Evolutionary conservation across 1,284 basidiomycete species (phyloP).

Genomic region (Pyrrhoderma lamaoense): DNA sequence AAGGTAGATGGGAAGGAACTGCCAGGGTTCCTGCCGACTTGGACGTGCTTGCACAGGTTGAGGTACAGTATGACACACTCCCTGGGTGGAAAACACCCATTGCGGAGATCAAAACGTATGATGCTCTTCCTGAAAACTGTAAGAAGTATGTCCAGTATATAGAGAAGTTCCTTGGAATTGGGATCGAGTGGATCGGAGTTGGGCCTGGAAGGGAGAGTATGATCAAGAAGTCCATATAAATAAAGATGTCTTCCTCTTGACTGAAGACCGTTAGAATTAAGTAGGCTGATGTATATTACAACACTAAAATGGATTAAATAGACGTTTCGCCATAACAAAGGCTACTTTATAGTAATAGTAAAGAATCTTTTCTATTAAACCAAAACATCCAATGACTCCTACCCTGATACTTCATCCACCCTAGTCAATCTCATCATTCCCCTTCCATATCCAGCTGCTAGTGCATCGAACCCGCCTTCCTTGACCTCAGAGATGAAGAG

Average conservation of each 20-base stretch:
- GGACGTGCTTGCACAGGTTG: slow-evolving; percentile 71
- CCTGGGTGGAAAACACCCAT: slow-evolving; percentile 92
- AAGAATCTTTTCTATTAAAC: too few relatives aligned
- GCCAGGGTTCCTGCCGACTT: slow-evolving; percentile 87
- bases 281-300: neutral
- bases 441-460: slow-evolving; percentile 75
- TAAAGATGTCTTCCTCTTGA: too few relatives aligned
- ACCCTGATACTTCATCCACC: slow-evolving; percentile 13
- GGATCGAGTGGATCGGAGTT: slow-evolving; percentile 88
- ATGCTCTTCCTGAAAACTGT: slow-evolving; percentile 82
- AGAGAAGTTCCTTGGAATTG: slow-evolving; percentile 73
- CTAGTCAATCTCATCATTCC: slow-evolving; percentile 43
- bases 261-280: too few relatives aligned
- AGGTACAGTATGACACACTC: slow-evolving; percentile 86
- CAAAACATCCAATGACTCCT: neutral
- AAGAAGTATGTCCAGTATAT: slow-evolving; percentile 86
- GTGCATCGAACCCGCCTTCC: slow-evolving; percentile 76
- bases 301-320: neutral
- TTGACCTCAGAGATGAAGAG: slow-evolving; percentile 82
- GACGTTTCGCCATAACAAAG: too few relatives aligned
- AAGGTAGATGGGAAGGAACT: slow-evolving; percentile 72
- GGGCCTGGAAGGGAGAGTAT: slow-evolving; percentile 81
- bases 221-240: slow-evolving; percentile 34
- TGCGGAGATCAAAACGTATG: slow-evolving; percentile 55
- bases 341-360: too few relatives aligned